These are phyloP conservation scores for Phytophthora quininea DNA, from an alignment of 352 stramenopile species.

Conservation along the genomic window DNA sequence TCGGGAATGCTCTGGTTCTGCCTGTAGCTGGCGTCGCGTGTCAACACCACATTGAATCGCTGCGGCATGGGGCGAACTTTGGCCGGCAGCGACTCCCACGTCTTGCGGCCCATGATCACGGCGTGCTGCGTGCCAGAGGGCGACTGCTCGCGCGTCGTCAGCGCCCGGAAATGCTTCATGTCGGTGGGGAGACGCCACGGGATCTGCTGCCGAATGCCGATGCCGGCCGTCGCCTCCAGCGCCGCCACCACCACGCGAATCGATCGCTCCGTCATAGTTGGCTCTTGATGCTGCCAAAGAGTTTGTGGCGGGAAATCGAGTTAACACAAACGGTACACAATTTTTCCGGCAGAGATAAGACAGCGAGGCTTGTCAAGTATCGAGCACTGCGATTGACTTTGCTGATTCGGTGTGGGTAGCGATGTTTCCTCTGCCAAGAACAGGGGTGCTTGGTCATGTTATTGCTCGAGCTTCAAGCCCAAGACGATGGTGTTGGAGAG, in stretches of 20 bases:
- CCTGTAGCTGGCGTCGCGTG: slow-evolving; percentile 68
- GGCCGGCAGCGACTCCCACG: slow-evolving; percentile 97
- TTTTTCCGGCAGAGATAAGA: neutral
- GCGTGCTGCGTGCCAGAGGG: slow-evolving; percentile 84
- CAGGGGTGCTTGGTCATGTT: no score
- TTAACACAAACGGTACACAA: neutral
- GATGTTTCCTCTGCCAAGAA: no score
- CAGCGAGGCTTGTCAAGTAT: no score
- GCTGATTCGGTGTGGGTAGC: no score
- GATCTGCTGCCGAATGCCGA: slow-evolving; percentile 86
- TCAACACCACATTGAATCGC: slow-evolving; percentile 97
- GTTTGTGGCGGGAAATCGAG: neutral
- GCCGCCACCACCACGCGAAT: slow-evolving; percentile 90
- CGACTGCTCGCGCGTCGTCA: slow-evolving; percentile 74
- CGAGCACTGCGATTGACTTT: no score
- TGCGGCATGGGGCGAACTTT: slow-evolving; percentile 96
- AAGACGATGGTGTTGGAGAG: no score
- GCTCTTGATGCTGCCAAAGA: neutral
- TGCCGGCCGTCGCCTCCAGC: slow-evolving; percentile 84
- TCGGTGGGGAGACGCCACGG: slow-evolving; percentile 96
- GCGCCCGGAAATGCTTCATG: slow-evolving; percentile 96
- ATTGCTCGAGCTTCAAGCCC: no score
- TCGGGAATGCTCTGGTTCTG: slow-evolving; percentile 53
- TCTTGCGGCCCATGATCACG: slow-evolving; percentile 99
- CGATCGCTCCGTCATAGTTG: slow-evolving; percentile 29